These are phyloP conservation scores for Trichophyton benhamiae DNA, from an alignment of 2,329 filamentous ascomycete species.

Conservation along the genomic window DNA sequence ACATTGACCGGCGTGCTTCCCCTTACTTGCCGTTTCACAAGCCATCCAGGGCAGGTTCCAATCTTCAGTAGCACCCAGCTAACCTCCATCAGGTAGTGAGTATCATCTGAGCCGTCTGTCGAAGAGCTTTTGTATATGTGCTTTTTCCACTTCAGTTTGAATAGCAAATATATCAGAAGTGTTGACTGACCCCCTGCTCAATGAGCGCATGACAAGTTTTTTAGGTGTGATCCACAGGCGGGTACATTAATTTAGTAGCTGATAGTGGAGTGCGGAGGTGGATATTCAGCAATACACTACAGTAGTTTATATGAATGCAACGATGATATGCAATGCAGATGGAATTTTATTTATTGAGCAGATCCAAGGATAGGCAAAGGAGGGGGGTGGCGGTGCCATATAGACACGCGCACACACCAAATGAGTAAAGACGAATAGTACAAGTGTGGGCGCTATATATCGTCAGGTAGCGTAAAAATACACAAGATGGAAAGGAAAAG, in stretches of 20 bases:
- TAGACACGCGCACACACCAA: background rate
- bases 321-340: background rate
- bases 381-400: background rate
- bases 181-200: background rate
- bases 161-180: background rate
- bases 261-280: background rate
- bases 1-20: background rate
- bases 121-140: background rate
- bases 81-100: background rate
- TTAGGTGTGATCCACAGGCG: background rate
- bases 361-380: background rate
- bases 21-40: background rate
- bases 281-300: background rate
- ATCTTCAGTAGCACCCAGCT: background rate
- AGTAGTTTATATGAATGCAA: background rate
- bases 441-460: constrained; percentile 7
- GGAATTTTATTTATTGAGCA: constrained; percentile 2
- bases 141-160: background rate
- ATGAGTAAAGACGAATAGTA: background rate
- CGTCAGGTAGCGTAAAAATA: constrained; percentile 10
- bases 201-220: background rate
- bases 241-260: background rate
- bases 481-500: constrained; percentile 2
- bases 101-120: background rate
- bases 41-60: background rate